Percentiles rank a stretch among this genome's conserved stretches.
phyloP scores from a whole-genome alignment of 1,284 basidiomycete genomes.

The Leccinum huronense region DNA sequence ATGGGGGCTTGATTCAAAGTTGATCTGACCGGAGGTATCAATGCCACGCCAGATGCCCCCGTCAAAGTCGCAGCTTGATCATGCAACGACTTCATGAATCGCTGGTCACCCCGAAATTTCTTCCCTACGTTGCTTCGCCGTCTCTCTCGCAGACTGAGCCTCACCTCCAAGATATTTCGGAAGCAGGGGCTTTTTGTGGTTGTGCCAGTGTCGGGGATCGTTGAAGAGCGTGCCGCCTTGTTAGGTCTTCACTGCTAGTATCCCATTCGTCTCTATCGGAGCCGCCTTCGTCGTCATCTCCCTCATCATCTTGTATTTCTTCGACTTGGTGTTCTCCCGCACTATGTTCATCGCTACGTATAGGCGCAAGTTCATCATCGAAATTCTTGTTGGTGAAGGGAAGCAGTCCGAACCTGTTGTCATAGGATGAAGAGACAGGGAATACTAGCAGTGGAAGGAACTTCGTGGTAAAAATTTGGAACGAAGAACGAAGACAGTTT shows the following conservation, averaged over 20 bases:
- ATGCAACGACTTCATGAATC: constrained; percentile 55
- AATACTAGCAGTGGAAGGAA: constrained; percentile 15
- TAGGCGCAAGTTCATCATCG: constrained; percentile 42
- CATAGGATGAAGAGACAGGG: constrained; percentile 7
- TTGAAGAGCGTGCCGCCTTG: constrained; percentile 45
- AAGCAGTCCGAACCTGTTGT: constrained; percentile 37
- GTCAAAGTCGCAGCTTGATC: constrained; percentile 61
- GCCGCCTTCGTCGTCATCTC: constrained; percentile 7
- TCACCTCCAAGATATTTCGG: constrained; percentile 56
- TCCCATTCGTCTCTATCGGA: constrained; percentile 30
- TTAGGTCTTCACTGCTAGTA: constrained; percentile 20
- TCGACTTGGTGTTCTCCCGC: neutral
- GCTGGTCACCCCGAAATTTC: constrained; percentile 47
- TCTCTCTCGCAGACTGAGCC: constrained; percentile 29
- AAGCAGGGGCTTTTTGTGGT: constrained; percentile 46
- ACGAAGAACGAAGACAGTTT: constrained; percentile 31
- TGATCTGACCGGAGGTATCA: constrained; percentile 46
- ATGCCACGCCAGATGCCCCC: constrained; percentile 52
- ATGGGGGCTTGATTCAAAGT: constrained; percentile 10
- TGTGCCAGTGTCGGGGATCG: constrained; percentile 62
- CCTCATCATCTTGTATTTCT: constrained; percentile 19
- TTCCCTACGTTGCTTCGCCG: constrained; percentile 39
- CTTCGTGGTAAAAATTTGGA: constrained; percentile 22
- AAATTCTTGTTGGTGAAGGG: constrained; percentile 55
- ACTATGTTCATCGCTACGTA: constrained; percentile 32